Conservation (phyloP, 2,329 filamentous ascomycete species). For the Tolypocladium album region DNA sequence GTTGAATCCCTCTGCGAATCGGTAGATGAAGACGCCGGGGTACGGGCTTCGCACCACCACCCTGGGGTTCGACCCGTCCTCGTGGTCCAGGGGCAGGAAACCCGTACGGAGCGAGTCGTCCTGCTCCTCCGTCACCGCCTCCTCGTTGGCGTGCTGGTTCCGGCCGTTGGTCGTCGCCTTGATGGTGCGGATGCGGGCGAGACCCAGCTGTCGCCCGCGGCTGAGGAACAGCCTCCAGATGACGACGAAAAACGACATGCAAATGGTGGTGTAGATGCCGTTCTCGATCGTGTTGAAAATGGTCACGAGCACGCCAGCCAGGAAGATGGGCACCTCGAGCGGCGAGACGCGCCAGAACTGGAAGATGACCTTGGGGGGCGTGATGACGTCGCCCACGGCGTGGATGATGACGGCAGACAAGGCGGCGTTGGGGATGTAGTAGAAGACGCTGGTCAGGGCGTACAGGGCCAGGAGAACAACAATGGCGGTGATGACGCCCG, state of each 20-base stretch:
- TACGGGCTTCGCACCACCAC: slow-evolving; percentile 34
- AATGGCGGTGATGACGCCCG: slow-evolving; percentile 72
- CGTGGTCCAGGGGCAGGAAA: slow-evolving; percentile 36
- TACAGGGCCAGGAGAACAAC: slow-evolving; percentile 80
- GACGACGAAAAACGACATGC: slow-evolving; percentile 57
- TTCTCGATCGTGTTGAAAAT: slow-evolving; percentile 75
- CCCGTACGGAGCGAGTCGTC: slow-evolving; percentile 24
- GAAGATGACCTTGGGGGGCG: slow-evolving; percentile 71
- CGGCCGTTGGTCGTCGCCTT: slow-evolving; percentile 56
- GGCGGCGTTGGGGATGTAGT: slow-evolving; percentile 70
- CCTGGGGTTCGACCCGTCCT: slow-evolving; percentile 39
- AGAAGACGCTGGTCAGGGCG: slow-evolving; percentile 73
- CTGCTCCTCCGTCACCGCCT: slow-evolving; percentile 34
- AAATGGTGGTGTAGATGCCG: slow-evolving; percentile 75
- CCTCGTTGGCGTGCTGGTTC: slow-evolving; percentile 6
- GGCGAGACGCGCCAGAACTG: slow-evolving; percentile 84
- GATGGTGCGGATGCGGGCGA: slow-evolving; percentile 75
- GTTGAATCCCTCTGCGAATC: slow-evolving; percentile 45
- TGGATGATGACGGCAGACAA: slow-evolving; percentile 84
- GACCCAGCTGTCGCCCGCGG: slow-evolving; percentile 66
- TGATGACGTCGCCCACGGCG: slow-evolving; percentile 78
- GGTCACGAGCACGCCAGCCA: slow-evolving; percentile 73
- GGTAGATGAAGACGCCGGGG: slow-evolving; percentile 44
- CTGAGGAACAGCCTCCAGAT: slow-evolving; percentile 72
- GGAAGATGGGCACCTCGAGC: slow-evolving; percentile 74